Evolutionary conservation across 2,329 filamentous ascomycete species (phyloP), one percentile per base, ranked within the genome.

Genomic region (Escovopsis sp.): DNA sequence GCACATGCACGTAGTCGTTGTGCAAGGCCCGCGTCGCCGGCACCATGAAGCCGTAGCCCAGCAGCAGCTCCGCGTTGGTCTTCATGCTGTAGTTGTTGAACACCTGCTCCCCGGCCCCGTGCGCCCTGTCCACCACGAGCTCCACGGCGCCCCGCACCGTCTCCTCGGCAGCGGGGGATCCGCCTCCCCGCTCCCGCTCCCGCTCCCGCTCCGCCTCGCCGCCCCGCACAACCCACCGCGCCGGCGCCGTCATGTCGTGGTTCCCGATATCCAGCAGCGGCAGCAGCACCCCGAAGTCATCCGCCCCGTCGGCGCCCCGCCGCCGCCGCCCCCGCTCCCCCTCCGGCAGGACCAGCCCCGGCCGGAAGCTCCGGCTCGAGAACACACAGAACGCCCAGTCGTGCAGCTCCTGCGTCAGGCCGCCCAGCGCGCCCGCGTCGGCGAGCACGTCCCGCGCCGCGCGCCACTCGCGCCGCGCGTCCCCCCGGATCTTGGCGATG

Each of bases 1-100:
- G 66, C 9, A 77, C 60, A 51, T 78, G 73, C 1, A 72, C 57
- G 51, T 77, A 77, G 54, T 77, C 74, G 49, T 77, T 77, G 53
- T 78, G 73, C 43, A 76, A 58, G 5, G 52, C 55, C 0, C 59
- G 55, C 0, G 63, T 64, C 41, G 66, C 60, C 1, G 69, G 66
- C 0, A 79, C 53, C 47, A 72, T 65, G 52, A 81, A 81, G 2
- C 76, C 75, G 51, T 81, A 81, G 0, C 70, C 76, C 2, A 81
- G 60, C 1, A 81, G 64, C 20, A 81, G 62, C 60, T 84, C 79
- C 44, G 79, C 80, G 51, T 86, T 87, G 7, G 80, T 83, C 58
- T 84, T 83, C 52, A 64, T 57, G 27, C 81, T 81, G 53, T 87
- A 87, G 56, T 84, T 85, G 62, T 84, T 84, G 51, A 68, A 79